A percentile compares a stretch with the other conserved stretches of the same genome.
These are phyloP conservation scores for Gaertneriomyces sp. DNA, from an alignment of 192 early-diverging fungal genomes.

Conservation along the genomic window DNA sequence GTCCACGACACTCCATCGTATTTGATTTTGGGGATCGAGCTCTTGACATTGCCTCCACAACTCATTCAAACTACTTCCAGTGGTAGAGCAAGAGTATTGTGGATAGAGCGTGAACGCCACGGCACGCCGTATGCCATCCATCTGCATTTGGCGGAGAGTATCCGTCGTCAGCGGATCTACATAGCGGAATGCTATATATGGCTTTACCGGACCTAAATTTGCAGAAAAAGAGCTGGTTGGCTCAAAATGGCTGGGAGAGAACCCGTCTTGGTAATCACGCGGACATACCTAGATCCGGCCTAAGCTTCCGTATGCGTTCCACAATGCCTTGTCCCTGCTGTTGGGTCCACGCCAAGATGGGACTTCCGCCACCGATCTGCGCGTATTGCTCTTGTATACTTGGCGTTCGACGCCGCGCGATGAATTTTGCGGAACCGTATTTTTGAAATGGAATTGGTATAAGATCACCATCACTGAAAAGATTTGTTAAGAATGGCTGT, in stretches of 20 bases:
- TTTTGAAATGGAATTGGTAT: constrained; percentile 85
- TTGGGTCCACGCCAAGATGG: constrained; percentile 87
- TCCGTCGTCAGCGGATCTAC: constrained; percentile 71
- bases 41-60: constrained; percentile 62
- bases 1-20: constrained; percentile 95
- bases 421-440: constrained; percentile 56
- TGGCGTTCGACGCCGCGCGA: constrained; percentile 78
- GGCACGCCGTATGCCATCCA: constrained; percentile 76
- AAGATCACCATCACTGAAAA: constrained; percentile 90
- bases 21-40: constrained; percentile 57
- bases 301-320: constrained; percentile 65
- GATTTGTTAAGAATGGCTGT: constrained; percentile 70
- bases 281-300: constrained; percentile 66
- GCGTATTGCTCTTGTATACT: constrained; percentile 87
- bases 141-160: constrained; percentile 73
- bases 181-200: constrained; percentile 93
- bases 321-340: constrained; percentile 78
- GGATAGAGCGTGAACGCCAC: constrained; percentile 93
- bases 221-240: background rate
- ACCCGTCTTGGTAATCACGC: background rate
- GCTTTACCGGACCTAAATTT: constrained; percentile 65
- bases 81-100: constrained; percentile 95
- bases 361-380: constrained; percentile 91
- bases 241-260: background rate
- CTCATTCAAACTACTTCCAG: constrained; percentile 89